Evolutionary conservation across 2,329 filamentous ascomycete species (phyloP).

Genomic region (Aspergillus carbonarius): DNA sequence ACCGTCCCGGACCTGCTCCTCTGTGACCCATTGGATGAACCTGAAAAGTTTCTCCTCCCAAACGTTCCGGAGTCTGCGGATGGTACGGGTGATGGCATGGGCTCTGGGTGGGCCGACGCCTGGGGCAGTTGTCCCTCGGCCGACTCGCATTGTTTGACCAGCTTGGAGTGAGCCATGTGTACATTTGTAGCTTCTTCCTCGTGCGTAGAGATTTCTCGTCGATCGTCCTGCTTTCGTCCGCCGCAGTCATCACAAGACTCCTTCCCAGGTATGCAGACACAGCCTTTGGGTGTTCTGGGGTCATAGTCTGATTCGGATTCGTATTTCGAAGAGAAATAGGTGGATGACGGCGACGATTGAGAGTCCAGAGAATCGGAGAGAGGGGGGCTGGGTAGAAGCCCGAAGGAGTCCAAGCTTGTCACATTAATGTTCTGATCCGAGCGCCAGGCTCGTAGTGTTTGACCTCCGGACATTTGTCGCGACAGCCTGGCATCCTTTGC

Average conservation of each 20-base stretch:
- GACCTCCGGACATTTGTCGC: conserved; percentile 21
- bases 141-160: conserved; percentile 30
- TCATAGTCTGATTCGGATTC: conserved; percentile 21
- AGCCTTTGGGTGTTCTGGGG: conserved; percentile 7
- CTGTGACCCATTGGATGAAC: conserved; percentile 26
- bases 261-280: conserved; percentile 6
- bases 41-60: conserved; percentile 16
- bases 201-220: conserved; percentile 8
- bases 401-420: conserved; percentile 33
- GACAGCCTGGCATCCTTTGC: conserved; percentile 21
- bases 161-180: conserved; percentile 33
- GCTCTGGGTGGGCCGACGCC: conserved; percentile 10
- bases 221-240: conserved; percentile 14
- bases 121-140: conserved; percentile 14
- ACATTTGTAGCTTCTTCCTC: conserved; percentile 28
- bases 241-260: conserved; percentile 19
- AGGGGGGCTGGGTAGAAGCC: conserved; percentile 39
- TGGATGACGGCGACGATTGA: conserved; percentile 26
- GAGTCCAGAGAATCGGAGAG: conserved; percentile 34
- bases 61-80: conserved; percentile 14
- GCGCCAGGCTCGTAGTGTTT: conserved; percentile 34
- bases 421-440: conserved; percentile 37
- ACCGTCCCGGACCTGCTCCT: conserved; percentile 35
- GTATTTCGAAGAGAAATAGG: conserved; percentile 27
- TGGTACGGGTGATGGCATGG: conserved; percentile 11